Base-by-base conservation (phyloP, 148 eudicot species). In the Polygonum maritimum region DNA sequence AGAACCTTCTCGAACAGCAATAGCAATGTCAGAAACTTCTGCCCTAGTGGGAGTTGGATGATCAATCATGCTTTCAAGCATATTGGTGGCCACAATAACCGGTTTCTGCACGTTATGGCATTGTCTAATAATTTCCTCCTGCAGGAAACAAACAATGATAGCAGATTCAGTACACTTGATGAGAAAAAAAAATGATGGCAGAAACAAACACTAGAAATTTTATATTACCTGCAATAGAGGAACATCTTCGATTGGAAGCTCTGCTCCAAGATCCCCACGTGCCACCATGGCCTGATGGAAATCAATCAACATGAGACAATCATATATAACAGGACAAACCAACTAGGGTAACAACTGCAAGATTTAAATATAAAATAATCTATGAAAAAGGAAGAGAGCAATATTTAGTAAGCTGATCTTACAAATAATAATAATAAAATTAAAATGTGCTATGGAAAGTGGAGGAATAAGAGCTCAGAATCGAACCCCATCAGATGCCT, bases 231-330 rank as follows among this genome's bases (percentile, higher is more conserved):
- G 99, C 83, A 92, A 84, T 82, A 95, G 78, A 75, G 99, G 99
- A 76, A 95, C 99, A 63, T 95, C 99, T 82, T 95, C 99, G 77
- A 95, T 92, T 52, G 99, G 99, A 79, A 95, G 96, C 86, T 95
- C 99, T 60, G 99, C 99, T 85, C 99, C 99, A 79, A 95, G 94
- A 81, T 95, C 99, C 57, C 99, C 99, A 83, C 99, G 99, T 80
- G 99, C 99, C 71, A 95, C 99, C 99, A 95, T 95, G 62, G 99
- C 99, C 99, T 95, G 71, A 67, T 36, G 44, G 44, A 14, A 67
- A 67, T 36, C 21, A 22, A 22, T 67, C 45, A 67, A 11, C 71
- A 67, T 36, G 69, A 63, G 15, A 67, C n/a, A 36, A 38, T 5
- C 71, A 36, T 9, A 26, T 62, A 67, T 22, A 67, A 10, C 19